A percentile compares a stretch with the other conserved stretches of the same genome.
phyloP scores from a whole-genome alignment of 1,284 basidiomycete species.

The Tilletia indica region DNA sequence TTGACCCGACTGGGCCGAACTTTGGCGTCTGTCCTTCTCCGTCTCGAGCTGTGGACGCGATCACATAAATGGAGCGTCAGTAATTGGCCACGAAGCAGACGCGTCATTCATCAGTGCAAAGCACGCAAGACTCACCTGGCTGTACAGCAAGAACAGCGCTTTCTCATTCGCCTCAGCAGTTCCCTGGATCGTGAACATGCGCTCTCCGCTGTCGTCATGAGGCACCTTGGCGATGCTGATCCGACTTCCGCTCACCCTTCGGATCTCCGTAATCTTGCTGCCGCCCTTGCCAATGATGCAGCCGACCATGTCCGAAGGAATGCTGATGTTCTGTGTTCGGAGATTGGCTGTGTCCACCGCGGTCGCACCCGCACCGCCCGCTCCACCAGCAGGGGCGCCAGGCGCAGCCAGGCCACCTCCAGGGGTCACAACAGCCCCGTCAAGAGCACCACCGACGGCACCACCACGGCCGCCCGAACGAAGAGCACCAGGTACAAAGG shows the following conservation, averaged over 20 bases:
- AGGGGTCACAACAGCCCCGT: slow-evolving; percentile 46
- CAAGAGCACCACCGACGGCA: slow-evolving; percentile 33
- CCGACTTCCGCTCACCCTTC: slow-evolving; percentile 89
- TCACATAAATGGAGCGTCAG: not conserved
- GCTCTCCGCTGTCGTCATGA: slow-evolving; percentile 95
- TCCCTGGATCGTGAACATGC: slow-evolving; percentile 98
- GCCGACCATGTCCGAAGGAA: slow-evolving; percentile 86
- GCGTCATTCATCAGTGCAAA: not conserved
- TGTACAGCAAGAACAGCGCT: slow-evolving; percentile 92
- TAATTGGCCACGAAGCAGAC: not conserved
- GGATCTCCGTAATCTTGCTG: slow-evolving; percentile 97
- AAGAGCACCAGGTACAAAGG: slow-evolving; percentile 13
- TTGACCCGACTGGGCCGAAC: slow-evolving; percentile 25
- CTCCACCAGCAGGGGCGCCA: slow-evolving; percentile 27
- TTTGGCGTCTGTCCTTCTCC: slow-evolving; percentile 49
- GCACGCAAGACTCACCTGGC: slow-evolving; percentile 61
- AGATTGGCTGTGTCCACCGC: slow-evolving; percentile 66
- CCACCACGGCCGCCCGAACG: slow-evolving; percentile 13
- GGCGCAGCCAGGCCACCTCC: slow-evolving; percentile 45
- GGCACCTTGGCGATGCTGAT: slow-evolving; percentile 98
- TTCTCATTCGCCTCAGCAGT: slow-evolving; percentile 69
- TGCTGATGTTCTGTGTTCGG: slow-evolving; percentile 97
- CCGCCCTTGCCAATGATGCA: slow-evolving; percentile 77
- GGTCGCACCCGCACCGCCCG: slow-evolving; percentile 46
- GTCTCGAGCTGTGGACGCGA: slow-evolving; percentile 36